A percentile compares a stretch with the other conserved stretches of the same genome.
phyloP scores from a whole-genome alignment of 148 eudicot species.

The Arctostaphylos glauca region DNA sequence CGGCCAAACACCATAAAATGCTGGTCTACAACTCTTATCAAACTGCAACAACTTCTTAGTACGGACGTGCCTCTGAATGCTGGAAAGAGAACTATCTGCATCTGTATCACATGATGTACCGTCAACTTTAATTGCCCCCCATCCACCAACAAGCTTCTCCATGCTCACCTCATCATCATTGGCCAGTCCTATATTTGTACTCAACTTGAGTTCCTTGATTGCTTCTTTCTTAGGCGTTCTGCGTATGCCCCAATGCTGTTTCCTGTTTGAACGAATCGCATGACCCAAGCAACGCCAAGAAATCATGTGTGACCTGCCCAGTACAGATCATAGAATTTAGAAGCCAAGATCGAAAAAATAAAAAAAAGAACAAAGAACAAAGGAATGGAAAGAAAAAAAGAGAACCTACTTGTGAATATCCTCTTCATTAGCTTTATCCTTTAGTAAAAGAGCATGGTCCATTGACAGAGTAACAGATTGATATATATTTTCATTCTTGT shows the following conservation, averaged over 20 bases:
- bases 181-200: conserved; percentile 36
- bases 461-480: conserved; percentile 49
- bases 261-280: conserved; percentile 46
- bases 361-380: background rate
- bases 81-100: conserved; percentile 27
- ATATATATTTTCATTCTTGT: conserved; percentile 19
- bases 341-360: background rate
- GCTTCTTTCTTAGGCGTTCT: conserved; percentile 60
- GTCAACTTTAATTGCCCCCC: conserved; percentile 41
- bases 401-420: conserved; percentile 57
- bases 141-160: conserved; percentile 55
- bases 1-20: conserved; percentile 91
- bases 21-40: conserved; percentile 87
- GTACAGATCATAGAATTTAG: conserved; percentile 1
- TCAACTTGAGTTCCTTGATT: conserved; percentile 70
- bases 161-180: conserved; percentile 51
- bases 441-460: conserved; percentile 61
- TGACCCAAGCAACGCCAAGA: conserved; percentile 63
- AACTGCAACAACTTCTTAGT: conserved; percentile 79
- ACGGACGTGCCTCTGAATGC: conserved; percentile 25
- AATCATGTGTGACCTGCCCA: conserved; percentile 66
- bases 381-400: background rate
- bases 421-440: conserved; percentile 37
- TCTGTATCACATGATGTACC: conserved; percentile 27
- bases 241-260: conserved; percentile 72